A percentile compares a stretch with the other conserved stretches of the same genome.
Evolutionary conservation across 2,329 filamentous ascomycete genomes (phyloP).

Genomic region (Alternaria panax): DNA sequence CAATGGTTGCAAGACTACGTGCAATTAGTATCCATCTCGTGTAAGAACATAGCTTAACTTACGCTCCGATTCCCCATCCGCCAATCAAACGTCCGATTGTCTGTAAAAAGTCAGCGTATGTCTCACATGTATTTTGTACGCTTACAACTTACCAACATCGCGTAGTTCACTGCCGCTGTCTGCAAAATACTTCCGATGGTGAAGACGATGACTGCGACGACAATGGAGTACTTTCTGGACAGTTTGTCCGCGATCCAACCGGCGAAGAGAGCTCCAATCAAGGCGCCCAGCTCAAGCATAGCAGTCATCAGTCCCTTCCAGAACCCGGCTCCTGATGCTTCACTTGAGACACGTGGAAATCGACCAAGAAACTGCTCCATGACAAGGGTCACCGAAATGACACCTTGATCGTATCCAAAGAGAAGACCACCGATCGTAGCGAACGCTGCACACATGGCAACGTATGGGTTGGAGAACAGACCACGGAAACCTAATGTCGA

Average conservation of each 20-base stretch:
- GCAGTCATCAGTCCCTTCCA: constrained; percentile 59
- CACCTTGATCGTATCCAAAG: constrained; percentile 60
- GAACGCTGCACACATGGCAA: constrained; percentile 60
- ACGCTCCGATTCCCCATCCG: constrained; percentile 62
- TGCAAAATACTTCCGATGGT: constrained; percentile 61
- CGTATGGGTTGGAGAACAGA: constrained; percentile 58
- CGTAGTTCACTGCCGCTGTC: constrained; percentile 59
- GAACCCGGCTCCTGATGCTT: constrained; percentile 54
- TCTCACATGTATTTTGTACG: neutral
- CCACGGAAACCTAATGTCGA: constrained; percentile 53
- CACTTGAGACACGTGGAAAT: constrained; percentile 55
- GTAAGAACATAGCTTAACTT: constrained; percentile 12
- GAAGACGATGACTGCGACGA: constrained; percentile 61
- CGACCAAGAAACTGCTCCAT: constrained; percentile 60
- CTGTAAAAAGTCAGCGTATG: neutral
- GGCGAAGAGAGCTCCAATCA: constrained; percentile 50
- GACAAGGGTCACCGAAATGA: constrained; percentile 57
- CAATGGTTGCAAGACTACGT: constrained; percentile 50
- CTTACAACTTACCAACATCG: constrained; percentile 51
- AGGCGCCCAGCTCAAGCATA: constrained; percentile 63
- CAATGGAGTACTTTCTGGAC: constrained; percentile 61
- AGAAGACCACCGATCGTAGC: constrained; percentile 60
- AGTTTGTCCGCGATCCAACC: constrained; percentile 61
- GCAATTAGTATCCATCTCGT: constrained; percentile 7
- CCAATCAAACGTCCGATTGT: constrained; percentile 60